phyloP scores from a whole-genome alignment of 352 stramenopile species.

The Pythium apleroticum region DNA sequence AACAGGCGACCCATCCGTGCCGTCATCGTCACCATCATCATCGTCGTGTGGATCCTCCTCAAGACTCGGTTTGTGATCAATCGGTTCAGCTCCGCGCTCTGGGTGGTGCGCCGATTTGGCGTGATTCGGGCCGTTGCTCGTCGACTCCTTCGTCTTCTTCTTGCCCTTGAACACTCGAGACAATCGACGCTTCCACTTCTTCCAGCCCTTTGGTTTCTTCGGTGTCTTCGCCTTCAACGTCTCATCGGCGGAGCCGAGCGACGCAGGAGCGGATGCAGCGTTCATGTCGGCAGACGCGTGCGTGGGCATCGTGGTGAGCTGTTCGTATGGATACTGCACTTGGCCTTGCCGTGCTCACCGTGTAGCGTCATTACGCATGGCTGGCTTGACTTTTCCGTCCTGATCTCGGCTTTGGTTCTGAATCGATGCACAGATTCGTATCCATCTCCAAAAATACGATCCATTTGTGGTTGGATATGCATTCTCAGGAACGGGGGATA shows the following conservation, averaged over 20 bases:
- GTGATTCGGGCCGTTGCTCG: not conserved
- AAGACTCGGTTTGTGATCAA: not conserved
- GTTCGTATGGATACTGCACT: no score
- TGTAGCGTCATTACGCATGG: no score
- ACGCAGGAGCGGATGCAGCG: not conserved
- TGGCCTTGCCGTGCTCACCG: no score
- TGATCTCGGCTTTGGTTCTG: not conserved
- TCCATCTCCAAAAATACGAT: constrained; percentile 13
- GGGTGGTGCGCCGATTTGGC: not conserved
- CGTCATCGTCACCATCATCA: not conserved
- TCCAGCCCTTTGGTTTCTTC: constrained; percentile 27
- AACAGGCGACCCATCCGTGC: constrained; percentile 8
- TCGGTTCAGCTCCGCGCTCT: not conserved
- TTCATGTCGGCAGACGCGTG: not conserved
- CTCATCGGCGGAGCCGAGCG: not conserved
- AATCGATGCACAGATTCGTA: not conserved
- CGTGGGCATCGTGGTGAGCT: not conserved
- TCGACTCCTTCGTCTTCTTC: constrained; percentile 4
- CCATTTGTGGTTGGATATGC: not conserved
- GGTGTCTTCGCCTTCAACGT: constrained; percentile 6
- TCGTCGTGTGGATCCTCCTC: not conserved
- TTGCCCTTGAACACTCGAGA: constrained; percentile 23
- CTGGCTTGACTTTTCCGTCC: not conserved
- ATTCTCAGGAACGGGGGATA: not conserved
- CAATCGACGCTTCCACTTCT: constrained; percentile 26